phyloP scores from a whole-genome alignment of 2,329 filamentous ascomycete genomes.

The Pestalotiopsis sp. region DNA sequence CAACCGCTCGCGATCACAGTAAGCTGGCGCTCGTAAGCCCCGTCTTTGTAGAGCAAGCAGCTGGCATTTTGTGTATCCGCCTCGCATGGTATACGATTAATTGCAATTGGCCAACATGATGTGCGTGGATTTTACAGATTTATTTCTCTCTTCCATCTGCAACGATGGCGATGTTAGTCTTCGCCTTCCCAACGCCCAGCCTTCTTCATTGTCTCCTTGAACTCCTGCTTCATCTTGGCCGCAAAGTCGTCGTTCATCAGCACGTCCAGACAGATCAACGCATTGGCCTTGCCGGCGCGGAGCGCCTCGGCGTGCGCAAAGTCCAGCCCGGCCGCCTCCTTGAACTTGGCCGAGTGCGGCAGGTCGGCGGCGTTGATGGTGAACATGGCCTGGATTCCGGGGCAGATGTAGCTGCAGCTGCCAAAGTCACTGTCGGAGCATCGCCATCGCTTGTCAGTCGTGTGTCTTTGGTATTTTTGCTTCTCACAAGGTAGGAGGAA shows the following conservation, averaged over 20 bases:
- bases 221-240: background rate
- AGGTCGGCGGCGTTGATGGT: background rate
- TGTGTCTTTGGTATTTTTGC: background rate
- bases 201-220: background rate
- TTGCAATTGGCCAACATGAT: background rate
- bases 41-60: background rate
- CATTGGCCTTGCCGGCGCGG: slow-evolving; percentile 6
- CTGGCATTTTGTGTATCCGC: background rate
- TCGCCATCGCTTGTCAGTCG: too few species aligned
- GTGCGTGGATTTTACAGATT: background rate
- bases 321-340: background rate
- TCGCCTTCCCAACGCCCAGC: slow-evolving; percentile 1
- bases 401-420: background rate
- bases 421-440: background rate
- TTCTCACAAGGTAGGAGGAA: background rate
- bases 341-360: slow-evolving; percentile 5
- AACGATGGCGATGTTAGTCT: background rate
- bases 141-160: background rate
- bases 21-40: background rate
- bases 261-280: slow-evolving; percentile 5
- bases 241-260: slow-evolving; percentile 8
- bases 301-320: slow-evolving; percentile 7
- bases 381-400: slow-evolving; percentile 9
- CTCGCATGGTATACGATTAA: background rate
- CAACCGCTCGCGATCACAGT: background rate